Base-by-base conservation (phyloP, 345 rosid species). In the Reutealis trisperma region DNA sequence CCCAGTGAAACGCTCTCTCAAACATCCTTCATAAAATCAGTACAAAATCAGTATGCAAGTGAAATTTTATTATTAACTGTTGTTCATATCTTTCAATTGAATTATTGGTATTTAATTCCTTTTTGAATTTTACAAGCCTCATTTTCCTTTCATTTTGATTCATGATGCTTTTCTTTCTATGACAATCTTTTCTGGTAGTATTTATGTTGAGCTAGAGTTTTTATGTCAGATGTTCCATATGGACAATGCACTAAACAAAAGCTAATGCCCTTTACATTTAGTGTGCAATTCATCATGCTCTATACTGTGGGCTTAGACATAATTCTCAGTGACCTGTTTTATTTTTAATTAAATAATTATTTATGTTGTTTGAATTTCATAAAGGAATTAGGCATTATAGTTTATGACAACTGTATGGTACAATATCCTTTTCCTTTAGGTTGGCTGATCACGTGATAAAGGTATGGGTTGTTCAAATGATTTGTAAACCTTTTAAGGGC, bases 91-190 rank as follows among this genome's bases (percentile, higher is more conserved):
- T n/a, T n/a, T n/a, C n/a, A n/a, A n/a, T n/a, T n/a, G n/a, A n/a
- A n/a, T n/a, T n/a, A n/a, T n/a, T n/a, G n/a, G n/a, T n/a, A n/a
- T n/a, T n/a, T n/a, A n/a, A n/a, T n/a, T n/a, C n/a, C n/a, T n/a
- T n/a, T n/a, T n/a, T n/a, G n/a, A n/a, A 64, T 57, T 64, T 67
- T 0, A 25, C 57, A 30, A 55, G 24, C 32, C 63, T 59, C 27
- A 19, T 60, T 77, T 62, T 77, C 65, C 63, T 52, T 75, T 47
- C 57, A 8, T 25, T 67, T 74, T 61, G 55, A 51, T 55, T 64
- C 63, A 2, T 62, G 30, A 37, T 47, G 12, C n/a, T 59, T 51
- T 37, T 70, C 42, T 74, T 64, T 8, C 68, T 60, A 42, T 34
- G 55, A 47, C 6, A 37, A 37, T 32, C 62, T 67, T 60, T 12